These are phyloP conservation scores for Leccinum rimulosum DNA, from an alignment of 768 basidiomycete genomes.

Conservation along the genomic window DNA sequence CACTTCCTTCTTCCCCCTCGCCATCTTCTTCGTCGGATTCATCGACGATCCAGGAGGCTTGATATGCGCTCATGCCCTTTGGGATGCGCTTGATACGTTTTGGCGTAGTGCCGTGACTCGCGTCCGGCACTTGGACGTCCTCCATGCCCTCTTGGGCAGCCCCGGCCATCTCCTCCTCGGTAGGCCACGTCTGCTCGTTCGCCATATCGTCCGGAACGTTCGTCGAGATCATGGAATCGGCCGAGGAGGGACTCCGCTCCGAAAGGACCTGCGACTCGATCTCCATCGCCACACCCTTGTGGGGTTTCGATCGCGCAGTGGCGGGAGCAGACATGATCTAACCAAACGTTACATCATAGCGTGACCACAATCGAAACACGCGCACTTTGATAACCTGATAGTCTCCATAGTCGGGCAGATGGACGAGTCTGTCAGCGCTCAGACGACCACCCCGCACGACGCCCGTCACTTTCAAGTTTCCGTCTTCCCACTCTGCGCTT, in stretches of 20 bases:
- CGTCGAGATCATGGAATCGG: slow-evolving; percentile 83
- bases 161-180: slow-evolving; percentile 87
- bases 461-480: slow-evolving; percentile 74
- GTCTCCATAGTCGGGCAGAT: slow-evolving; percentile 86
- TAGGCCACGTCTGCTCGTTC: slow-evolving; percentile 99
- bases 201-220: slow-evolving; percentile 87
- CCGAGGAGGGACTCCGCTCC: slow-evolving; percentile 58
- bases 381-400: slow-evolving; percentile 78
- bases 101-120: slow-evolving; percentile 70
- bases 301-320: slow-evolving; percentile 33
- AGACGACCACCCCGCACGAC: slow-evolving; percentile 75
- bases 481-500: slow-evolving; percentile 59
- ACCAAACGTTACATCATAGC: neutral
- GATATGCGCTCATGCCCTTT: slow-evolving; percentile 95
- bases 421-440: slow-evolving; percentile 81
- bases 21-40: slow-evolving; percentile 66
- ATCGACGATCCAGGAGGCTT: slow-evolving; percentile 95
- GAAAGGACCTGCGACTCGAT: slow-evolving; percentile 61
- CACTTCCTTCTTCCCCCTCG: slow-evolving; percentile 43
- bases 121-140: slow-evolving; percentile 52
- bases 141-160: slow-evolving; percentile 18
- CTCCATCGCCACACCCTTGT: slow-evolving; percentile 54
- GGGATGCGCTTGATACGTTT: slow-evolving; percentile 80
- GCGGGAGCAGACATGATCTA: slow-evolving; percentile 74
- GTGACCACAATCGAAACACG: neutral